These are phyloP conservation scores for Trypethelium eluteriae DNA, from an alignment of 495 filamentous ascomycete species.

Conservation along the genomic window DNA sequence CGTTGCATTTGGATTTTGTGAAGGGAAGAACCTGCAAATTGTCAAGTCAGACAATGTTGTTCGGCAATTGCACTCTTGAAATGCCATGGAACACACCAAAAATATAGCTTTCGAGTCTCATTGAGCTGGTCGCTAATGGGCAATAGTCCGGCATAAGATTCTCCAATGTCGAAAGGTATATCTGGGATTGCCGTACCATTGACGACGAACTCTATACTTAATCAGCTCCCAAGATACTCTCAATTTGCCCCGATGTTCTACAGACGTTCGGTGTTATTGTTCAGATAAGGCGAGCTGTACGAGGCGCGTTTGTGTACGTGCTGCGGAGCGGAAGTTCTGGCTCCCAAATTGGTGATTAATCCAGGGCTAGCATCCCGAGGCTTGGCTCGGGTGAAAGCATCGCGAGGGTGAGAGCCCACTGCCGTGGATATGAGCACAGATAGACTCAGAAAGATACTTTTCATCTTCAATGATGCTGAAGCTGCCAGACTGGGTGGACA, in stretches of 20 bases:
- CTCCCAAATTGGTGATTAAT: conserved; percentile 1
- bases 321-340: not conserved
- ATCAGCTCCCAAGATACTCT: not conserved
- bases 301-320: conserved; percentile 7
- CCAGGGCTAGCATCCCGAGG: conserved; percentile 4
- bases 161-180: conserved; percentile 67
- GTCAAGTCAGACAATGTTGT: not conserved
- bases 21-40: conserved; percentile 50
- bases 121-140: conserved; percentile 51
- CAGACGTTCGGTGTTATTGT: conserved; percentile 7
- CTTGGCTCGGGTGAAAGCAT: conserved; percentile 9
- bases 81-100: conserved; percentile 43
- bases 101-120: conserved; percentile 54
- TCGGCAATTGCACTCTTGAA: not conserved
- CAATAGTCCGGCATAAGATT: conserved; percentile 65
- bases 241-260: not conserved
- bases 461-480: not conserved
- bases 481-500: not conserved
- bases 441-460: not conserved
- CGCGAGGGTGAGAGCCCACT: not conserved
- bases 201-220: conserved; percentile 48
- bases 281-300: conserved; percentile 4
- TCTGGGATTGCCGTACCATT: conserved; percentile 62
- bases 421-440: not conserved
- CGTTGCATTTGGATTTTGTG: conserved; percentile 43